These are phyloP conservation scores for Coffea canephora DNA, from an alignment of 257 asterid species.

Conservation along the genomic window DNA sequence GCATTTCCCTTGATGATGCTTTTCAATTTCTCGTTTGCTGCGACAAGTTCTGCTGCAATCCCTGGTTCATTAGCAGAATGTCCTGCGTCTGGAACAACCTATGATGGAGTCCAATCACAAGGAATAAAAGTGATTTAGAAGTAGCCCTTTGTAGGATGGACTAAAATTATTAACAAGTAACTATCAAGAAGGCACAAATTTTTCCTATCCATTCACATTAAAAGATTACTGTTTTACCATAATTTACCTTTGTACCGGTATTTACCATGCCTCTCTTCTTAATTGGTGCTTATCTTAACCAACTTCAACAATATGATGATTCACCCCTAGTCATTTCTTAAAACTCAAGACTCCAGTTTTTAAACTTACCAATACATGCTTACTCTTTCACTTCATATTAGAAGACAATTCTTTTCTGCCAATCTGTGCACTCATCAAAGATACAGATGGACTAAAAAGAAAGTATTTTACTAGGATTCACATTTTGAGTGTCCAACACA, in stretches of 20 bases:
- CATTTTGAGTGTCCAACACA: not conserved
- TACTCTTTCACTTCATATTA: not conserved
- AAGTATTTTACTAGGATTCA: not conserved
- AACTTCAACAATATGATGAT: too few species aligned
- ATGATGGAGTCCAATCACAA: not conserved
- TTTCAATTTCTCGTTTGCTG: constrained; percentile 80
- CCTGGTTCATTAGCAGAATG: constrained; percentile 94
- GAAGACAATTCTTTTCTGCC: not conserved
- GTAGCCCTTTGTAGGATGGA: not conserved
- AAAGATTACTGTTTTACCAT: too few species aligned
- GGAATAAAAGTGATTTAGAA: not conserved
- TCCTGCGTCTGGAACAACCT: constrained; percentile 89
- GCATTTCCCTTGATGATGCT: constrained; percentile 25
- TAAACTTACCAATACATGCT: not conserved
- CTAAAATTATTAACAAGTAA: not conserved
- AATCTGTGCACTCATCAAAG: not conserved
- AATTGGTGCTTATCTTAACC: too few species aligned
- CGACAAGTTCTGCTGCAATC: constrained; percentile 77
- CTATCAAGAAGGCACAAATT: too few species aligned
- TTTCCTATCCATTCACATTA: too few species aligned
- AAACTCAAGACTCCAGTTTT: too few species aligned
- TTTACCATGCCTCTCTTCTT: too few species aligned
- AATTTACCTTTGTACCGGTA: too few species aligned
- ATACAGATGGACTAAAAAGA: not conserved
- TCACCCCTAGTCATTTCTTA: too few species aligned